Conservation (phyloP, 345 rosid species). For the Erucastrum elatum region DNA sequence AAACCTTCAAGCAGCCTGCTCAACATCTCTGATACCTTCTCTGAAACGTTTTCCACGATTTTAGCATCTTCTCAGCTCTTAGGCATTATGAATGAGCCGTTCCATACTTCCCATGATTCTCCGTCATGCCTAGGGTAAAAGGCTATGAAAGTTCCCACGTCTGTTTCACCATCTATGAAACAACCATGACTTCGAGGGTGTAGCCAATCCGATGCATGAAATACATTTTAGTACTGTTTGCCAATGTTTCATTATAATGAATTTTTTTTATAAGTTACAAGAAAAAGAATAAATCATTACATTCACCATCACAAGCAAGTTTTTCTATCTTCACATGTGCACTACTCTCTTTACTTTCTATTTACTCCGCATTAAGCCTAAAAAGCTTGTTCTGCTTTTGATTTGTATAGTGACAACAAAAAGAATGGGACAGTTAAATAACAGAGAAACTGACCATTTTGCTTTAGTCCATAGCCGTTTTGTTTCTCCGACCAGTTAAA, state of each 20-base stretch:
- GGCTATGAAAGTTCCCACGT: slow-evolving; percentile 71
- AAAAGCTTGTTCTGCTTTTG: slow-evolving; percentile 32
- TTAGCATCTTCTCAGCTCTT: slow-evolving; percentile 25
- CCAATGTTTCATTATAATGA: slow-evolving; percentile 13
- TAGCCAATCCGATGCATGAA: background rate
- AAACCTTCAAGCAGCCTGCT: slow-evolving; percentile 56
- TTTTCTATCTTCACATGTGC: slow-evolving; percentile 4
- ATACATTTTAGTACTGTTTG: slow-evolving; percentile 25
- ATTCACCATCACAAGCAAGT: slow-evolving; percentile 23
- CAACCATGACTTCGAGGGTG: slow-evolving; percentile 51
- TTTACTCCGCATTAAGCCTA: slow-evolving; percentile 35
- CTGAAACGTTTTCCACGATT: slow-evolving; percentile 45
- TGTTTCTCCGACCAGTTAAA: slow-evolving; percentile 61
- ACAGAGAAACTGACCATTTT: slow-evolving; percentile 29
- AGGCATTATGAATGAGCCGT: slow-evolving; percentile 38
- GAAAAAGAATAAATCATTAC: slow-evolving; percentile 11
- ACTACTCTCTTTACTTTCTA: slow-evolving; percentile 36
- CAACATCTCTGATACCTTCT: slow-evolving; percentile 53
- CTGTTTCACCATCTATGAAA: slow-evolving; percentile 74
- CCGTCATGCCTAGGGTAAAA: slow-evolving; percentile 85
- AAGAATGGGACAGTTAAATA: slow-evolving; percentile 22
- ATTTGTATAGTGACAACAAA: slow-evolving; percentile 29
- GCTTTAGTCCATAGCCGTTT: slow-evolving; percentile 75
- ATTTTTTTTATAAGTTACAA: slow-evolving; percentile 13
- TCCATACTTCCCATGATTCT: slow-evolving; percentile 75